Evolutionary conservation across 345 rosid genomes (phyloP), one percentile per base, ranked within the genome.

Genomic region (Lepidium africanum): DNA sequence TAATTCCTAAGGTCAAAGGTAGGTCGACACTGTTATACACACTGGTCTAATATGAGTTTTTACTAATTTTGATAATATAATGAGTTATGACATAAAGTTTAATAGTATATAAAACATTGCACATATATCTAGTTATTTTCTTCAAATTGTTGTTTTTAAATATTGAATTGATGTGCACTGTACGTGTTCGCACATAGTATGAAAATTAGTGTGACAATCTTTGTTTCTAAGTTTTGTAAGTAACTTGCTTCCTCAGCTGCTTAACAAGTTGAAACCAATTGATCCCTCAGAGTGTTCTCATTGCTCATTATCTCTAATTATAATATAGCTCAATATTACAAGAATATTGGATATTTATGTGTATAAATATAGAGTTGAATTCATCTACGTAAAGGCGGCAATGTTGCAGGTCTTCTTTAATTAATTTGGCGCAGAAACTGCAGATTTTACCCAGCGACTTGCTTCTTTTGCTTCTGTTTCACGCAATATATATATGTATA

Each of bases 401-500:
- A 59, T 59, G 67, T 70, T 65, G 74, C 81, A 69, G 80, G 56
- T 60, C 47, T 10, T 40, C 67, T 79, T 72, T 39, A 73, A 77
- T 72, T 39, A 73, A 57, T 55, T 80, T 69, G 69, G 51, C 69
- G 53, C 69, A 74, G 80, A 74, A 50, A 59, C 11, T 63, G 19
- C 78, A 79, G 73, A 55, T 63, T 65, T 77, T 69, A 78, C 67
- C 78, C 82, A 69, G 71, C 65, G 73, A 55, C 68, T 46, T 76
- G 59, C 61, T 35, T 55, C 33, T 16, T 47, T 66, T 74, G 63
- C 70, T 48, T 48, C 55, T 61, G 69, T 25, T 69, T 67, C 70
- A 75, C 74, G 78, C 70, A 54, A 68, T 54, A 47, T 54, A 25
- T 2, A 54, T 27, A 21, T 21, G 23, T 21, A 17, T 53, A 54